A percentile compares a stretch with the other conserved stretches of the same genome.
Evolutionary conservation across 2,329 filamentous ascomycete genomes (phyloP).

Genomic region (Calycina herbarum): DNA sequence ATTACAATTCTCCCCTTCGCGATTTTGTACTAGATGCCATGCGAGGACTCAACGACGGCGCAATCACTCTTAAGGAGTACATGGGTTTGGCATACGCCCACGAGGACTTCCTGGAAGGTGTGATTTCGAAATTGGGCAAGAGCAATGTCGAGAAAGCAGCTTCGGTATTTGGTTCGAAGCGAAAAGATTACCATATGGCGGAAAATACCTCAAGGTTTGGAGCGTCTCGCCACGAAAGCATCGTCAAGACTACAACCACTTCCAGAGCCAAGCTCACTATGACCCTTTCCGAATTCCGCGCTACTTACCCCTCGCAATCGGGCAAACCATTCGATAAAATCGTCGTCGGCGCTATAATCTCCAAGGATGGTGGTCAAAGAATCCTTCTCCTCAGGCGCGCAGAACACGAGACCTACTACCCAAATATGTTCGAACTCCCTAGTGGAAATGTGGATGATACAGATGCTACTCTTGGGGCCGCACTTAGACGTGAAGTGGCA

Average conservation of each 20-base stretch:
- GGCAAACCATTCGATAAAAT: background rate
- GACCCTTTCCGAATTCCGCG: background rate
- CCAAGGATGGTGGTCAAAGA: background rate
- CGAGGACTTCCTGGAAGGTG: slow-evolving; percentile 14
- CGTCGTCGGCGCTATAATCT: background rate
- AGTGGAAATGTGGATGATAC: background rate
- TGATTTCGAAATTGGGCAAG: background rate
- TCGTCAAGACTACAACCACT: background rate
- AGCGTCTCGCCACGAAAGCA: too few relatives aligned
- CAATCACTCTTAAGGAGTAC: slow-evolving; percentile 4
- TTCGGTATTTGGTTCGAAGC: too few relatives aligned
- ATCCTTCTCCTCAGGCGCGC: background rate
- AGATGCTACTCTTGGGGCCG: background rate
- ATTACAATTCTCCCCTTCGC: slow-evolving; percentile 16
- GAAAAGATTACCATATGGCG: background rate
- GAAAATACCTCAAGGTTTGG: too few relatives aligned
- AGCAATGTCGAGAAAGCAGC: background rate
- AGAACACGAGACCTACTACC: background rate
- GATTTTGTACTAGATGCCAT: slow-evolving; percentile 19
- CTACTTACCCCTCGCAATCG: background rate
- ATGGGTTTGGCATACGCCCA: slow-evolving; percentile 7
- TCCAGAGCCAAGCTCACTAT: slow-evolving; percentile 1
- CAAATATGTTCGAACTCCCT: slow-evolving; percentile 5
- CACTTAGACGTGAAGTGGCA: background rate
- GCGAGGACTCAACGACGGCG: slow-evolving; percentile 4